Evolutionary conservation across 495 filamentous ascomycete species (phyloP), one percentile per base, ranked within the genome.

Genomic region (Peziza echinospora): DNA sequence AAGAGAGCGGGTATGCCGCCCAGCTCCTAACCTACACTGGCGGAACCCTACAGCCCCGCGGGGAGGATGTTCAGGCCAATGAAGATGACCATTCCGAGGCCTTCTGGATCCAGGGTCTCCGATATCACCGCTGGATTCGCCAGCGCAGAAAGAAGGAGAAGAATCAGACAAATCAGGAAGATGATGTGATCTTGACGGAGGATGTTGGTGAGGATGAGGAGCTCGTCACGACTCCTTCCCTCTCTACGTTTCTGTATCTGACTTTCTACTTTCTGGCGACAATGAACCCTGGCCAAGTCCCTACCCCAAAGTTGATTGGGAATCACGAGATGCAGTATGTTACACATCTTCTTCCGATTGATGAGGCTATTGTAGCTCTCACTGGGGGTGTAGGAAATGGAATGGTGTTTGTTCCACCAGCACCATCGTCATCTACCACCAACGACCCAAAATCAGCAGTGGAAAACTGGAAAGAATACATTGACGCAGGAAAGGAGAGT

Each of bases 1-100:
- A 63, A 43, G 61, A 63, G 50, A 46, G 46, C 3, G 61, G 61
- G 5, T 53, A 49, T 16, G 25, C 21, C n/a, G 51, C 50, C 7
- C 41, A 41, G 11, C 50, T 61, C 11, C 48, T 61, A 16, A 43
- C 48, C 3, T 21, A 47, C 2, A 43, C 44, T 5, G 17, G 49
- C 8, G 24, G 37, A 10, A 62, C 61, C 16, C 53, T 30, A n/a
- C 55, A 58, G 17, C 50, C 54, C 6, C n/a, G n/a, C n/a, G n/a
- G n/a, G n/a, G n/a, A n/a, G n/a, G n/a, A n/a, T n/a, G n/a, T n/a
- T n/a, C n/a, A 10, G 19, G 6, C 2, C 10, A 16, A 2, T 22
- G 16, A 11, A 21, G n/a, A 0, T 11, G n/a, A 21, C 0, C 54
- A 58, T 11, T 48, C n/a, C 3, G 55, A 58, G 30, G 51, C 55